Evolutionary conservation across 1,139 yeast species (phyloP).

Genomic region (Yamadazyma mexicana): DNA sequence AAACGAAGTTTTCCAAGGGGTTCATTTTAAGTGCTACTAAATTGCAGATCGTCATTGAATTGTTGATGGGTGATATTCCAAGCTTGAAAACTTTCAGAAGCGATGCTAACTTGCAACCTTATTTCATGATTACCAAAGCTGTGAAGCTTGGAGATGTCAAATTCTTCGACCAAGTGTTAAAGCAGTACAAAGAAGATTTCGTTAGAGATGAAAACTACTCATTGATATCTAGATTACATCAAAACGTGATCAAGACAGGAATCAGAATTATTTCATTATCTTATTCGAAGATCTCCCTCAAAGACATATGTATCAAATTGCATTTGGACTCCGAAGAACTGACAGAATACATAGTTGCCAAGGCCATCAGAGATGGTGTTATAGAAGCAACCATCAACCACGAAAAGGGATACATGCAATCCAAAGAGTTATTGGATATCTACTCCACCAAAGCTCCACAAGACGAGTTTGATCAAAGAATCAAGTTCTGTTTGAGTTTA

Average conservation of each 20-base stretch:
- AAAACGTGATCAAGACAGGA: conserved; percentile 97
- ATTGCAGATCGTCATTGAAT: conserved; percentile 82
- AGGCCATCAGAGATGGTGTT: conserved; percentile 96
- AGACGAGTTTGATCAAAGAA: conserved; percentile 86
- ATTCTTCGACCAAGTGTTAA: conserved; percentile 73
- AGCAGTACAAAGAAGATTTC: conserved; percentile 61
- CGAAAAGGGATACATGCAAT: conserved; percentile 88
- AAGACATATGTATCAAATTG: conserved; percentile 86
- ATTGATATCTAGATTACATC: conserved; percentile 85
- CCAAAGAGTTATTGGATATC: conserved; percentile 80
- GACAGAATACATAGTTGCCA: conserved; percentile 95
- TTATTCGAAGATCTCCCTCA: conserved; percentile 86
- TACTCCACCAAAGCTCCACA: conserved; percentile 91
- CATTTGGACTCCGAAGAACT: conserved; percentile 92
- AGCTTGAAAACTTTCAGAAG: conserved; percentile 77
- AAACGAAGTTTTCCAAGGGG: conserved; percentile 80
- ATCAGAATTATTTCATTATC: conserved; percentile 90
- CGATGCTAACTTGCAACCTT: conserved; percentile 64
- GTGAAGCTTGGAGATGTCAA: conserved; percentile 90
- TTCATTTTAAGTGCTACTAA: conserved; percentile 90
- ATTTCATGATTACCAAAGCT: conserved; percentile 85
- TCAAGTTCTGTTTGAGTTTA: conserved; percentile 83
- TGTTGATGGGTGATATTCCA: conserved; percentile 97
- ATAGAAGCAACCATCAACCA: conserved; percentile 94
- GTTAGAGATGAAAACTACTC: conserved; percentile 81